Percentiles rank a stretch among this genome's conserved stretches.
These are phyloP conservation scores for Fraxinus latifolia DNA, from an alignment of 305 asterid species.

Conservation along the genomic window DNA sequence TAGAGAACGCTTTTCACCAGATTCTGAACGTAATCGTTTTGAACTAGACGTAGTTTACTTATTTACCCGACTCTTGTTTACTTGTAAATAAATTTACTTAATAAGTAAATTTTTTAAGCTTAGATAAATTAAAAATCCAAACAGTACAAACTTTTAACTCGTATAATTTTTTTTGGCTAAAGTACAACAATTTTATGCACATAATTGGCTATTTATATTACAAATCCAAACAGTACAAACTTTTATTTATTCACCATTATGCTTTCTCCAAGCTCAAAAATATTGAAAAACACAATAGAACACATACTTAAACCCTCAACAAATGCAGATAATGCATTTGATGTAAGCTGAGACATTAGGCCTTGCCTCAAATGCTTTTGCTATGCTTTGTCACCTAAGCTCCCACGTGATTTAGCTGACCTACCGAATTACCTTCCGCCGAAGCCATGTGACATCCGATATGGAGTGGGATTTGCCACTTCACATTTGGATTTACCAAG, in stretches of 20 bases:
- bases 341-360: constrained; percentile 9
- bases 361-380: constrained; percentile 16
- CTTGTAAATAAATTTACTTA: background rate
- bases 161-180: background rate
- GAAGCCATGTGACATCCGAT: background rate
- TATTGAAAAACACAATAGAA: background rate
- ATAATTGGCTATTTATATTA: background rate
- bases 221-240: background rate
- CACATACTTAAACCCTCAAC: constrained; percentile 3
- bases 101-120: background rate
- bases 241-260: background rate
- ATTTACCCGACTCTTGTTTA: background rate
- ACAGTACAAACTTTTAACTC: background rate
- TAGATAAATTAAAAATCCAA: too few species aligned
- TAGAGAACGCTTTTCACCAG: background rate
- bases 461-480: background rate
- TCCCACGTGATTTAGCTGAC: background rate
- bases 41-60: background rate
- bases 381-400: background rate
- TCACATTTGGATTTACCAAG: too few species aligned
- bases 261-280: background rate
- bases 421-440: too few species aligned
- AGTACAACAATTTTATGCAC: background rate
- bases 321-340: constrained; percentile 14
- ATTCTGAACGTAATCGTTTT: background rate